Evolutionary conservation across 2,329 filamentous ascomycete species (phyloP), one percentile per base, ranked within the genome.

Genomic region (Colletotrichum paranaense): DNA sequence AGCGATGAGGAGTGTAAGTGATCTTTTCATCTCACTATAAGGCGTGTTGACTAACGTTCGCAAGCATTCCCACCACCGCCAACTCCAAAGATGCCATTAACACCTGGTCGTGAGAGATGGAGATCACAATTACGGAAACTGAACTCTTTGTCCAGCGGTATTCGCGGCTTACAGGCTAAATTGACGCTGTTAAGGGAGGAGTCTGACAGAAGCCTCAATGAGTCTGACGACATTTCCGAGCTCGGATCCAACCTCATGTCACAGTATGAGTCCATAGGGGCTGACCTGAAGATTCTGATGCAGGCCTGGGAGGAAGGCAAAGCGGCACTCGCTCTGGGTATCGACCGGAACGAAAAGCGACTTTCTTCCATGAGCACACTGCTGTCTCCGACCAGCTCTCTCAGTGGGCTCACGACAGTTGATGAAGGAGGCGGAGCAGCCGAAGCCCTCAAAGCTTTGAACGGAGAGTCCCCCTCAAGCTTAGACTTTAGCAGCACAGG

Each of bases 221-320:
- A 93, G 77, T 91, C 93, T 49, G 87, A 88, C 72, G 91, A 92
- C 77, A 90, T 94, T 22, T 90, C 91, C 4, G 94, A 97, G 76
- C 88, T 98, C 19, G 94, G 94, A 0, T 89, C 92, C 0, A 92
- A 91, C 75, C 88, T 98, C 52, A 92, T 98, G 88, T 85, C 92
- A 26, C 97, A 98, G 79, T 99, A 98, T 82, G 97, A 99, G 69
- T 96, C 95, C 5, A 97, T 99, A 75, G 97, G 97, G 3, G 88
- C 92, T 30, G 97, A 99, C 79, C 88, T 99, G 57, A 93, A 93
- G 80, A 90, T 92, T 56, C 85, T 98, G 62, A 91, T 95, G 82
- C 89, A 93, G 75, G 93, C 95, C 75, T 98, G 95, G 95, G 94
- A 97, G 78, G 90, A 93, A 65, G 97, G 96, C 63, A 96, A 94